phyloP scores from a whole-genome alignment of 2,329 filamentous ascomycete genomes.

The Aspergillaceae sp. region DNA sequence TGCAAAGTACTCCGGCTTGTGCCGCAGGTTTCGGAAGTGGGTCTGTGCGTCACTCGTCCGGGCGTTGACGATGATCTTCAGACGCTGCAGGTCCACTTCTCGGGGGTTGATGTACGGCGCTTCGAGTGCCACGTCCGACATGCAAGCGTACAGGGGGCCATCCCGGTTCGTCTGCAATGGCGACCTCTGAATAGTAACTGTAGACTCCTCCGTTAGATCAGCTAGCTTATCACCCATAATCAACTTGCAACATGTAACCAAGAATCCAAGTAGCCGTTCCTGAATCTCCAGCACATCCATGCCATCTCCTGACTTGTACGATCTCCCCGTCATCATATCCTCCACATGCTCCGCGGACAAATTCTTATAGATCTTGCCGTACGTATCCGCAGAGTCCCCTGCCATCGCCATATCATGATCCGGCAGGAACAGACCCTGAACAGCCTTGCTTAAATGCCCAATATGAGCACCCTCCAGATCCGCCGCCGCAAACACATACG shows the following conservation, averaged over 20 bases:
- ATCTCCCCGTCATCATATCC: background rate
- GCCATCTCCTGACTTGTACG: background rate
- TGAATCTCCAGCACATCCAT: background rate
- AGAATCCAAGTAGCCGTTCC: background rate
- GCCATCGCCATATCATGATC: background rate
- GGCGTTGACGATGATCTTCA: background rate
- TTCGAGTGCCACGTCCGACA: background rate
- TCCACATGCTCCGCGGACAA: background rate
- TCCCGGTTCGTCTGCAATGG: background rate
- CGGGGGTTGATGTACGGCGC: background rate
- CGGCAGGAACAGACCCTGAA: background rate
- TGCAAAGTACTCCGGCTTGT: background rate
- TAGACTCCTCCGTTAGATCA: background rate
- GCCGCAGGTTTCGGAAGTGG: background rate
- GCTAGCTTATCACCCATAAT: background rate
- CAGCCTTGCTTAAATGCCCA: background rate
- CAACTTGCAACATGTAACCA: background rate
- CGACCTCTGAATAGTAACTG: background rate
- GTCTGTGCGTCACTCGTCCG: background rate
- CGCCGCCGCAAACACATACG: background rate
- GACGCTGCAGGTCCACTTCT: background rate
- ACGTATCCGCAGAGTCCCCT: background rate
- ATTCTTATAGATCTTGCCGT: background rate
- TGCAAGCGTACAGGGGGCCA: background rate
- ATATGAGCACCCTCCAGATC: background rate